These are phyloP conservation scores for Lepidium sativum DNA, from an alignment of 345 rosid genomes.

Conservation along the genomic window DNA sequence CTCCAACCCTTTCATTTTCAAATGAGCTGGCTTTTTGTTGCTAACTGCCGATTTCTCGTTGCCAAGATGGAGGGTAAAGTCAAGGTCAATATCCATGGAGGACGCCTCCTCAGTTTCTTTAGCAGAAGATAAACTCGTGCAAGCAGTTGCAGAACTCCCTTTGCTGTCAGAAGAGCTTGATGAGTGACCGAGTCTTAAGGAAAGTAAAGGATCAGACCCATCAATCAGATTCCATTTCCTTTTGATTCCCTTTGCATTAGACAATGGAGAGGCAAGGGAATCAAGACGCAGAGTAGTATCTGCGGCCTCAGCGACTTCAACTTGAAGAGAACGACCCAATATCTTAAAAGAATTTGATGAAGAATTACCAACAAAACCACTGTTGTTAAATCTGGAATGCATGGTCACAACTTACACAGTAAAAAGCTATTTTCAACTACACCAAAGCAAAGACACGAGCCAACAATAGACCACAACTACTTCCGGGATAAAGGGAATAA, in stretches of 20 bases:
- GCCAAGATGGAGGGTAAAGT: conserved; percentile 76
- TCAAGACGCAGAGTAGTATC: conserved; percentile 77
- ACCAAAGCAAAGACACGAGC: conserved; percentile 33
- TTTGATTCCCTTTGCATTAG: conserved; percentile 50
- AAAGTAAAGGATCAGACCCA: conserved; percentile 55
- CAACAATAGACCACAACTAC: conserved; percentile 48
- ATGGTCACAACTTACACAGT: conserved; percentile 32
- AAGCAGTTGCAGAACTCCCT: conserved; percentile 74
- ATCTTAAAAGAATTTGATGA: conserved; percentile 48
- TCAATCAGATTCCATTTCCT: conserved; percentile 62
- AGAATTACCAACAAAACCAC: conserved; percentile 40
- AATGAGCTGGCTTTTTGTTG: conserved; percentile 33
- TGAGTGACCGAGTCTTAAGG: conserved; percentile 62
- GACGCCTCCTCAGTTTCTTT: conserved; percentile 88
- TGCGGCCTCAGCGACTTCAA: conserved; percentile 30
- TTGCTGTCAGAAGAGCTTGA: conserved; percentile 90
- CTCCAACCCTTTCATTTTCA: conserved; percentile 27
- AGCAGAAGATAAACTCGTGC: conserved; percentile 61
- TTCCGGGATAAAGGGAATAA: conserved; percentile 44
- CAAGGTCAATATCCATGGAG: conserved; percentile 74
- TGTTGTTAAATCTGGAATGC: conserved; percentile 46
- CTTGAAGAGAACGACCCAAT: conserved; percentile 40
- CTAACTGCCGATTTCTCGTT: conserved; percentile 37
- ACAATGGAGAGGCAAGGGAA: conserved; percentile 46
- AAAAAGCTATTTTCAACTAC: conserved; percentile 26